Percentiles rank a stretch among this genome's conserved stretches.
Conservation (phyloP, 768 basidiomycete genomes). For the Rhodosporidiobolus odoratus region DNA sequence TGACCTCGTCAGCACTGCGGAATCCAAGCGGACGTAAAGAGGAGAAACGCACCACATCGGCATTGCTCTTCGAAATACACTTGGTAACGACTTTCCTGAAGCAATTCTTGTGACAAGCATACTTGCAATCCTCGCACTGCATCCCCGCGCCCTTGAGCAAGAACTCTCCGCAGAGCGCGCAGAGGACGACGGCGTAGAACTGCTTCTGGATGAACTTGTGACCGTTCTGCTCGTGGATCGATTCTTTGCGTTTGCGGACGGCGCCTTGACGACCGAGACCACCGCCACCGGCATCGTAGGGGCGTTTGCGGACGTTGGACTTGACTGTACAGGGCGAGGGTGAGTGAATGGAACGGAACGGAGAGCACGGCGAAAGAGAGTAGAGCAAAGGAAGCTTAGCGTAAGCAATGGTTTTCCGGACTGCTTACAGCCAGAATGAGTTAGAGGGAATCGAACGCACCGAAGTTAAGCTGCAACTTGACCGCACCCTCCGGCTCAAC, state of each 20-base stretch:
- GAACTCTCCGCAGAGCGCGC: constrained; percentile 96
- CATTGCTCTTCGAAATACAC: constrained; percentile 94
- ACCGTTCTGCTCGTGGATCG: constrained; percentile 99
- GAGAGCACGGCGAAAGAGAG: background rate
- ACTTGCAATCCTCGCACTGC: constrained; percentile 98
- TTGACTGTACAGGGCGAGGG: constrained; percentile 61
- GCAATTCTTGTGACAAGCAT: constrained; percentile 98
- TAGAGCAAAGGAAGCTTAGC: background rate
- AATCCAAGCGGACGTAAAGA: background rate
- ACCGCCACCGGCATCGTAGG: constrained; percentile 65
- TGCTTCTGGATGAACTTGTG: constrained; percentile 96
- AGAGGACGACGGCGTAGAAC: constrained; percentile 90
- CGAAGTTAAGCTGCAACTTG: constrained; percentile 79
- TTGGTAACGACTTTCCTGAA: constrained; percentile 99
- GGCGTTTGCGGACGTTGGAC: constrained; percentile 92
- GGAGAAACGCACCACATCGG: constrained; percentile 63
- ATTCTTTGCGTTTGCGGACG: constrained; percentile 92
- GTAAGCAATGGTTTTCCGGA: too few species aligned
- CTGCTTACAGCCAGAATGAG: too few species aligned
- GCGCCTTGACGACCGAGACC: constrained; percentile 96
- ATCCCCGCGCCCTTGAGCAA: constrained; percentile 86
- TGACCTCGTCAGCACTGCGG: background rate
- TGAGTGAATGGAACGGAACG: background rate
- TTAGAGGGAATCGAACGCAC: constrained; percentile 54
- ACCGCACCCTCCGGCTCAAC: constrained; percentile 97